phyloP scores from a whole-genome alignment of 768 basidiomycete species.

The Tricholoma saponaceum region DNA sequence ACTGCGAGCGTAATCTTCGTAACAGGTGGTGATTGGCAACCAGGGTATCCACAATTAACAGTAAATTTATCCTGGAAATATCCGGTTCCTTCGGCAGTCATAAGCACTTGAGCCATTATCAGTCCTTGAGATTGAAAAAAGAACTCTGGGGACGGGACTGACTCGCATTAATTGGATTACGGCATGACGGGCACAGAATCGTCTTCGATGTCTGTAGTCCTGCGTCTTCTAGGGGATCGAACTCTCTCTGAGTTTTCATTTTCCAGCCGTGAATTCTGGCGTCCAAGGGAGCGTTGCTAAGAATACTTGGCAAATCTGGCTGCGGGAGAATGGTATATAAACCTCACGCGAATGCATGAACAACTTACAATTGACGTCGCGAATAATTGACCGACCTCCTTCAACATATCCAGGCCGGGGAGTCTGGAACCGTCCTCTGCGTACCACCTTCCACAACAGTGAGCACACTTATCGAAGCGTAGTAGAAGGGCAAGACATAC shows the following conservation, averaged over 20 bases:
- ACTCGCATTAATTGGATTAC: constrained; percentile 11
- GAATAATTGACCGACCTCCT: not conserved
- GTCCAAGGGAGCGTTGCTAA: not conserved
- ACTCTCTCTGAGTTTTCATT: too few relatives aligned
- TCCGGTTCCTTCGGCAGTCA: constrained; percentile 2
- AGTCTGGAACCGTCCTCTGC: constrained; percentile 7
- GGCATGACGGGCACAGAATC: constrained; percentile 21
- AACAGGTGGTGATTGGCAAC: not conserved
- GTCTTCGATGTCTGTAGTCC: constrained; percentile 5
- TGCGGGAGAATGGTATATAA: not conserved
- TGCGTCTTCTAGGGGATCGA: constrained; percentile 11
- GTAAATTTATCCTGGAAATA: constrained; percentile 10
- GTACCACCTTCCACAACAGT: constrained; percentile 6
- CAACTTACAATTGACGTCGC: not conserved
- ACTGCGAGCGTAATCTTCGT: constrained; percentile 4
- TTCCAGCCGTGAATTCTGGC: not conserved
- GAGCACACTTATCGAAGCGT: not conserved
- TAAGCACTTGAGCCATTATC: not conserved
- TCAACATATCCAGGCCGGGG: not conserved
- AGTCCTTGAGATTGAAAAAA: not conserved
- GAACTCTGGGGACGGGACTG: not conserved
- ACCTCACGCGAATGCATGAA: not conserved
- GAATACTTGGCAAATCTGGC: not conserved
- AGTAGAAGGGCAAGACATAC: not conserved
- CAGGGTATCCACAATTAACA: not conserved